Base-by-base conservation (phyloP, 2,329 filamentous ascomycete genomes). In the Chrysosporium keratinophilum region DNA sequence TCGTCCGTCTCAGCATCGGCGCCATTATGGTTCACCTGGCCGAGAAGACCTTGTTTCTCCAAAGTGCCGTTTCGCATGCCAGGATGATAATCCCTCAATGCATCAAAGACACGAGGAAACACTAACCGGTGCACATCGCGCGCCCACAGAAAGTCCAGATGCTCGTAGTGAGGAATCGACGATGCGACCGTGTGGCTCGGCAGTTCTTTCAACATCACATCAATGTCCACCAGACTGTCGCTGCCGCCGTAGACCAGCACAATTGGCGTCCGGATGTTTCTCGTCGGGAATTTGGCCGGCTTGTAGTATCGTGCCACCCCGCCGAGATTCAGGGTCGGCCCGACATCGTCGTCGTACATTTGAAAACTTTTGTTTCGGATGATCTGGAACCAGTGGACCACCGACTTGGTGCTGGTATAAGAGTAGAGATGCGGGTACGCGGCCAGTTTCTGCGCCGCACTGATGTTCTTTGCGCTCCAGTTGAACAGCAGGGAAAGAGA, bases 321-420 rank as follows among this genome's bases (percentile, higher is more conserved):
- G 3, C 82, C 82, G 19, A 79, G 80, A 52, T 82, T 81, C 56
- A 95, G 75, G 0, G 85, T 85, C 28, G 84, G 84, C 54, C 89
- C 86, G 0, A 93, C 80, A 63, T 97, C 91, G 66, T 98, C 93
- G 66, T 98, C 93, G 69, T 90, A 97, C 87, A 98, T 96, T 69
- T 98, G 93, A 69, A 98, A 97, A 23, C 83, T 89, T 63, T 88
- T 87, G 64, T 91, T 96, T 59, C 93, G 85, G 63, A 98, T 98
- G 66, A 98, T 96, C 67, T 98, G 93, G 68, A 98, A 98, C 93
- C 93, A 98, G 67, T 98, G 93, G 0, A 98, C 93, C 7, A 98
- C 89, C 17, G 85, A 90, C 71, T 98, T 98, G 54, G 89, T 95
- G 67, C 88, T 95, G 0, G 91, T 96, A 68, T 91, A 97, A 0